Percentiles rank a stretch among this genome's conserved stretches.
phyloP scores from a whole-genome alignment of 2,329 filamentous ascomycete genomes.

The Penicillium sp. region DNA sequence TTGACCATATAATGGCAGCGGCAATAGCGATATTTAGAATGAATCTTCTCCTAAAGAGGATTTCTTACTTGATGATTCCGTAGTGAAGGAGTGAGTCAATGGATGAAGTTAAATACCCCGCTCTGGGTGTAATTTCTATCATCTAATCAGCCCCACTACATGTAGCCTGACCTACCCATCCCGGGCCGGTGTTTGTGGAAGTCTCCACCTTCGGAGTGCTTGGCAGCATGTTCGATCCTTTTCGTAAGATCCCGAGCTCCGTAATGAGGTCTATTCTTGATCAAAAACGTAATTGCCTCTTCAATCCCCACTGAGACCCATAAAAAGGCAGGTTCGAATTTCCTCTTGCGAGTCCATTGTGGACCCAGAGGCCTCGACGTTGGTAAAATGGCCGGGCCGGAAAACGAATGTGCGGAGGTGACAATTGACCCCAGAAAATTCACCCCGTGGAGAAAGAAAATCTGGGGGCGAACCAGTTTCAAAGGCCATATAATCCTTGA shows the following conservation, averaged over 20 bases:
- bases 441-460: constrained; percentile 5
- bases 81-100: not conserved
- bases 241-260: not conserved
- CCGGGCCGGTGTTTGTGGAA: not conserved
- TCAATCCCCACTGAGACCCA: not conserved
- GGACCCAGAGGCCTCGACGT: constrained; percentile 5
- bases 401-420: constrained; percentile 3
- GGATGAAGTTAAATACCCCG: not conserved
- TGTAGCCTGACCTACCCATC: not conserved
- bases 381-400: constrained; percentile 11
- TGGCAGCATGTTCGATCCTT: not conserved
- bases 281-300: not conserved
- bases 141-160: constrained; percentile 1
- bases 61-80: not conserved
- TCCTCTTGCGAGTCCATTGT: constrained; percentile 9
- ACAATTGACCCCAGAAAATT: constrained; percentile 8
- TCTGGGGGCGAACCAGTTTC: not conserved
- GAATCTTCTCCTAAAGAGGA: not conserved
- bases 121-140: not conserved
- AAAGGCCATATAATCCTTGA: not conserved
- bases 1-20: not conserved
- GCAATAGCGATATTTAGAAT: not conserved
- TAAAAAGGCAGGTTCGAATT: constrained; percentile 1
- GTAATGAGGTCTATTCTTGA: not conserved
- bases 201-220: not conserved